Evolutionary conservation across 225 moss, liverwort and hornwort species (phyloP), one percentile per base, ranked within the genome.

Genomic region (Physcomitrium patens): DNA sequence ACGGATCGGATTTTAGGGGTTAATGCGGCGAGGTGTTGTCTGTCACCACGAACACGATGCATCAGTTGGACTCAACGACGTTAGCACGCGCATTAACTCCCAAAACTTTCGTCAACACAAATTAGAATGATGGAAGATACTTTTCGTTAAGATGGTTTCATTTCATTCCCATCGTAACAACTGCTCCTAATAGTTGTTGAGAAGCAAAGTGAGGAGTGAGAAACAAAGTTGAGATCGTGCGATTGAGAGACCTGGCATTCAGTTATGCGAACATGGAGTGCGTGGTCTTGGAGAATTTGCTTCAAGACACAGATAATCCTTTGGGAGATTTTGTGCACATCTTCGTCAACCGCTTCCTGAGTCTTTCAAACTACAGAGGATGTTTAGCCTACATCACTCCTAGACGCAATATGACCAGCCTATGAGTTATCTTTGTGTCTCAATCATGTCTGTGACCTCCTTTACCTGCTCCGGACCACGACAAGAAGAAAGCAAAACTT

Each of bases 401-500:
- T 68, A 31, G 53, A 47, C 41, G 54, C 24, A 53, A 60, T 20
- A 72, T 41, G 41, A 61, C 55, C 74, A 45, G 0, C 70, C 50
- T 57, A 26, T 37, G 31, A 37, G 31, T 54, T 57, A 77, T 51
- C 62, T 74, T 69, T 13, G 70, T 12, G 61, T 74, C 67, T 84
- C 84, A 37, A 87, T 74, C 80, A 89, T 80, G 56, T 81, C 72
- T 47, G 79, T 76, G 69, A 88, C 92, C 77, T 84, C 92, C 26
- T 87, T 60, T 3, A 59, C 74, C 79, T 94, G 92, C 85, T 94
- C 92, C 8, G 78, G 80, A 61, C 84, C 90, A 14, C 83, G 81
- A 78, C 97, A 97, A 9, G 97, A 89, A 10, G 91, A 86, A 9
- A 93, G 76, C 62, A 97, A 78, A 16, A 97, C 97, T 83, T 82